phyloP scores from a whole-genome alignment of 495 filamentous ascomycete genomes.

The Xylaria palmicola region DNA sequence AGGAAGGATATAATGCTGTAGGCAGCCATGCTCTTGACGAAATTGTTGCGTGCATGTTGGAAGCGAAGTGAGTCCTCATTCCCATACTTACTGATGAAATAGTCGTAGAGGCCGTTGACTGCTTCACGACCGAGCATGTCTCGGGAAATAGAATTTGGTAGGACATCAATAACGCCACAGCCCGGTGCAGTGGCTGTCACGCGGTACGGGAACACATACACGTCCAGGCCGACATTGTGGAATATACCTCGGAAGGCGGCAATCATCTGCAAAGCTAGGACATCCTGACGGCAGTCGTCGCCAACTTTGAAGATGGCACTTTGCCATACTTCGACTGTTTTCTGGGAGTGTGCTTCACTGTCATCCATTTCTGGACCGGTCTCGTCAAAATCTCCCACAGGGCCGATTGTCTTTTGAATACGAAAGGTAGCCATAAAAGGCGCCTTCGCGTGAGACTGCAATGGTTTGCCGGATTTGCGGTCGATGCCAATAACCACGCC shows the following conservation, averaged over 20 bases:
- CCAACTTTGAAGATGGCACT: slow-evolving; percentile 99
- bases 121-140: slow-evolving; percentile 98
- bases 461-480: slow-evolving; percentile 91
- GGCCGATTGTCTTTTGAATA: slow-evolving; percentile 74
- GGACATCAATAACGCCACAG: slow-evolving; percentile 95
- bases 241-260: slow-evolving; percentile 96
- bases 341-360: slow-evolving; percentile 31
- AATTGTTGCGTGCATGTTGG: slow-evolving; percentile 93
- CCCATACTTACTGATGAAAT: slow-evolving; percentile 96
- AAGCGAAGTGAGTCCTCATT: slow-evolving; percentile 91
- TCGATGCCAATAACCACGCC: slow-evolving; percentile 97
- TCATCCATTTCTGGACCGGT: slow-evolving; percentile 38
- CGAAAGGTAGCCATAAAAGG: slow-evolving; percentile 99
- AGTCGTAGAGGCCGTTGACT: slow-evolving; percentile 96
- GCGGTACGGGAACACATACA: slow-evolving; percentile 95
- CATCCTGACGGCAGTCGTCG: slow-evolving; percentile 96
- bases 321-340: slow-evolving; percentile 91
- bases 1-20: slow-evolving; percentile 98
- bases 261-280: slow-evolving; percentile 96
- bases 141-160: slow-evolving; percentile 95
- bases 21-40: slow-evolving; percentile 99
- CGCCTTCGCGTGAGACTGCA: slow-evolving; percentile 96
- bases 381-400: slow-evolving; percentile 48
- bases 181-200: slow-evolving; percentile 98
- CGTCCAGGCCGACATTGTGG: slow-evolving; percentile 87